These are phyloP conservation scores for Dioscorea dumetorum DNA, from an alignment of 106 monocot genomes.

Conservation along the genomic window DNA sequence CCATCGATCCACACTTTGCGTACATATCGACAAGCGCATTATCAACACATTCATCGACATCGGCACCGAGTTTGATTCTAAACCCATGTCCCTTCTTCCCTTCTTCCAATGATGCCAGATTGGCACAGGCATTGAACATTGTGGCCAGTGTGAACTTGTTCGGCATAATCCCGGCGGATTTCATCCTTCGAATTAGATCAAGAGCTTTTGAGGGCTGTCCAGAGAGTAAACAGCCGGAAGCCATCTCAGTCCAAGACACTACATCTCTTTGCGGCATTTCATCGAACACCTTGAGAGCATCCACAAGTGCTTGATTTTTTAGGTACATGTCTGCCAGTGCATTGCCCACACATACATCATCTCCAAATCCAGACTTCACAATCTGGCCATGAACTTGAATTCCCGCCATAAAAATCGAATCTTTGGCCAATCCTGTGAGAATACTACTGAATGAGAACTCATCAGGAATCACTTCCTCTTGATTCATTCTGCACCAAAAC, in stretches of 20 bases:
- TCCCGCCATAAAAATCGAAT: slow-evolving; percentile 22
- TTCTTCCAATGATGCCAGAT: slow-evolving; percentile 39
- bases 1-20: slow-evolving; percentile 58
- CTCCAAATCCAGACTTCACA: slow-evolving; percentile 41
- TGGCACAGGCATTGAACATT: slow-evolving; percentile 49
- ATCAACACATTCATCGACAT: slow-evolving; percentile 57
- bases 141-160: slow-evolving; percentile 72
- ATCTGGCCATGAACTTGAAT: slow-evolving; percentile 56
- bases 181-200: slow-evolving; percentile 35
- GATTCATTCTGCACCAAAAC: slow-evolving; percentile 58
- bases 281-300: slow-evolving; percentile 37
- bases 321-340: slow-evolving; percentile 71
- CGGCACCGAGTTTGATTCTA: slow-evolving; percentile 45
- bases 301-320: slow-evolving; percentile 24
- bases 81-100: slow-evolving; percentile 63
- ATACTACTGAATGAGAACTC: slow-evolving; percentile 74
- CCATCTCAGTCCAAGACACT: slow-evolving; percentile 81
- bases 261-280: slow-evolving; percentile 58
- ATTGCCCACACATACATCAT: slow-evolving; percentile 54
- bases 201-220: slow-evolving; percentile 51
- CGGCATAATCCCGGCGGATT: slow-evolving; percentile 39
- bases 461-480: slow-evolving; percentile 35
- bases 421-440: slow-evolving; percentile 47
- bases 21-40: slow-evolving; percentile 87
- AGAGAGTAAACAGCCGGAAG: slow-evolving; percentile 39